Conservation (phyloP, 768 basidiomycete genomes). For the Leccinum arenicola region DNA sequence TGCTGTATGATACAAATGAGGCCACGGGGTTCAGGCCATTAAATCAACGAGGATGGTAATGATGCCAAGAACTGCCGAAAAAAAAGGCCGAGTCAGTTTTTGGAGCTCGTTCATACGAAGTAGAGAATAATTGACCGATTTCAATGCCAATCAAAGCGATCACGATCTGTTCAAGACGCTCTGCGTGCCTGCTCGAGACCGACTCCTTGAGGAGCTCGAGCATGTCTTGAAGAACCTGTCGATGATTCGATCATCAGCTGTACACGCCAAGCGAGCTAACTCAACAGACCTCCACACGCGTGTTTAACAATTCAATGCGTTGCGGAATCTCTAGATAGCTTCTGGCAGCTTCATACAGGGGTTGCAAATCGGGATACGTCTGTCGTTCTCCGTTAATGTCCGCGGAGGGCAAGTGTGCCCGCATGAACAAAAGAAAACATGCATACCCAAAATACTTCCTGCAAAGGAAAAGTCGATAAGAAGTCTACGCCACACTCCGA, state of each 20-base stretch:
- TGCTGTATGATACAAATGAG: constrained; percentile 13
- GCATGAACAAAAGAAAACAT: constrained; percentile 3
- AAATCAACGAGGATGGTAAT: constrained; percentile 89
- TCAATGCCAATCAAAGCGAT: constrained; percentile 89
- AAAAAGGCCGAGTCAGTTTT: constrained; percentile 1
- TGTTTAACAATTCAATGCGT: constrained; percentile 88
- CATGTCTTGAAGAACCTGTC: constrained; percentile 93
- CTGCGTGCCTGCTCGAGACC: constrained; percentile 86
- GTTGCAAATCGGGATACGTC: constrained; percentile 94
- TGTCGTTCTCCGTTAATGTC: constrained; percentile 33
- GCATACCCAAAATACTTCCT: constrained; percentile 95
- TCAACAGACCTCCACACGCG: constrained; percentile 77
- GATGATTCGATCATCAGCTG: constrained; percentile 1
- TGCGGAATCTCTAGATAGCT: constrained; percentile 95
- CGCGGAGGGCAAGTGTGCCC: constrained; percentile 10
- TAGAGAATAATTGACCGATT: constrained; percentile 52
- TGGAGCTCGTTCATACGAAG: not conserved
- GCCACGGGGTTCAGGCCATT: constrained; percentile 40
- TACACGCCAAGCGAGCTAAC: constrained; percentile 1
- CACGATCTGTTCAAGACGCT: constrained; percentile 90
- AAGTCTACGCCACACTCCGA: not conserved
- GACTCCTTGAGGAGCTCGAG: constrained; percentile 92
- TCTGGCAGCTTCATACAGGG: constrained; percentile 89
- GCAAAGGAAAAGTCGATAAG: constrained; percentile 3
- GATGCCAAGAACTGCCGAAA: constrained; percentile 71